phyloP scores from a whole-genome alignment of 2,329 filamentous ascomycete species.

The Penicillium sp. region DNA sequence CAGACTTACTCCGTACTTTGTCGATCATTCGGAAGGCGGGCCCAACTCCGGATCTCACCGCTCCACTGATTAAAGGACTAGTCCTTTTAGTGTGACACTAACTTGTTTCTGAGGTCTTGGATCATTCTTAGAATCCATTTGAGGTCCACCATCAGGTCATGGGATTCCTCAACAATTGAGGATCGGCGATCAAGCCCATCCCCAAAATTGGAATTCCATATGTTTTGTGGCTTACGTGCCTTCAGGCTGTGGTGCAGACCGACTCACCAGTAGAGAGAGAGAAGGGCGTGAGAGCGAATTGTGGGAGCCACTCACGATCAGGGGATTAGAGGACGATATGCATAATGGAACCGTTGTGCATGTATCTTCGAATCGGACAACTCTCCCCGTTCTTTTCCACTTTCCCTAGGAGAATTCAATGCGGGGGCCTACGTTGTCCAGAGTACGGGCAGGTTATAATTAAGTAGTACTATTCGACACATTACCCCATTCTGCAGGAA shows the following conservation, averaged over 20 bases:
- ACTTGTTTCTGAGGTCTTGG: neutral
- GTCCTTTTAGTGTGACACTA: neutral
- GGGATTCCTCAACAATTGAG: constrained; percentile 18
- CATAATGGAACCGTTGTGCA: neutral
- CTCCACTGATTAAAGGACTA: constrained; percentile 9
- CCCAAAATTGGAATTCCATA: neutral
- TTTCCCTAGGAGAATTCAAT: neutral
- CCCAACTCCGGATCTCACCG: constrained; percentile 15
- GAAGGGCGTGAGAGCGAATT: neutral
- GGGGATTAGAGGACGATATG: constrained; percentile 1
- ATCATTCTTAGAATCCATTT: neutral
- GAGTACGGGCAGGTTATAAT: neutral
- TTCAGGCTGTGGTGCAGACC: neutral
- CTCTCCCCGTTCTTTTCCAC: neutral
- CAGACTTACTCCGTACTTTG: neutral
- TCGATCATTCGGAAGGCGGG: constrained; percentile 6
- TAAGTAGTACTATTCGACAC: neutral
- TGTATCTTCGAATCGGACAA: neutral
- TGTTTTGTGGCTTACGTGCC: neutral
- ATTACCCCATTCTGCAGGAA: constrained; percentile 1
- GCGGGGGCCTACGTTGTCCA: neutral
- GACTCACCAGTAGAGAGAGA: neutral
- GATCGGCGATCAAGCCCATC: neutral
- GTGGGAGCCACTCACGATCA: constrained; percentile 3
- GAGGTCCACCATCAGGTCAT: constrained; percentile 1